Evolutionary conservation across 1,284 basidiomycete species (phyloP), one percentile per base, ranked within the genome.

Genomic region (Coniferiporia weirii): DNA sequence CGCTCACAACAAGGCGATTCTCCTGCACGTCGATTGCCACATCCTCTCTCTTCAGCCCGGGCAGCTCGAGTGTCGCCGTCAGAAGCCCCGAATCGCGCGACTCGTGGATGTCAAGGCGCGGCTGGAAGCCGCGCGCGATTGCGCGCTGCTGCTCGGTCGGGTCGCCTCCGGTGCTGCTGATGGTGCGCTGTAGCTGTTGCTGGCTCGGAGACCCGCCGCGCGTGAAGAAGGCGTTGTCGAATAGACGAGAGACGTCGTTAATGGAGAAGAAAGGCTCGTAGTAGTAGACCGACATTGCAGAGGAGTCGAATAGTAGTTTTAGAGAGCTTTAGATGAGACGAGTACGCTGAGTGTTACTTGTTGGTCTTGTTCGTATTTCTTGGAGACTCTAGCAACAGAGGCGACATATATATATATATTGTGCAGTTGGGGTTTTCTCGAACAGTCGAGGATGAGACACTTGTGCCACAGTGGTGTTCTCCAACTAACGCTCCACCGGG

Each of bases 11-110:
- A 52, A 83, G 71, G 27, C 74, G 70, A 60, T 76, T 72, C 53
- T 76, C 71, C 50, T 74, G 70, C 47, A 78, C 65, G 52, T 79
- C 75, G 51, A 81, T 74, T 53, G 61, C 52, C 52, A 82, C 71
- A 36, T 78, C 66, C 12, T 77, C 72, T 34, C 75, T 72, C 64
- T 70, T 73, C 53, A 81, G 17, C 3, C 79, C 78, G 2, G 80
- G 79, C 19, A 82, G 66, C 54, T 82, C 79, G 55, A 82, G 79
- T 1, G 72, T 70, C 15, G 79, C 80, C 0, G 74, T 76, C 38
- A 81, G 73, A 0, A 66, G 59, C 61, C 80, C 79, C 76, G 68
- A 12, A 12, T 40, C 56, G 38, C 46, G 46, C 13, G 48, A 52
- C 56, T 57, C 56, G 36, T 57, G 56, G 12, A 57, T 34, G 32